These are phyloP conservation scores for Candida berthetii DNA, from an alignment of 805 yeast genomes.

Conservation along the genomic window DNA sequence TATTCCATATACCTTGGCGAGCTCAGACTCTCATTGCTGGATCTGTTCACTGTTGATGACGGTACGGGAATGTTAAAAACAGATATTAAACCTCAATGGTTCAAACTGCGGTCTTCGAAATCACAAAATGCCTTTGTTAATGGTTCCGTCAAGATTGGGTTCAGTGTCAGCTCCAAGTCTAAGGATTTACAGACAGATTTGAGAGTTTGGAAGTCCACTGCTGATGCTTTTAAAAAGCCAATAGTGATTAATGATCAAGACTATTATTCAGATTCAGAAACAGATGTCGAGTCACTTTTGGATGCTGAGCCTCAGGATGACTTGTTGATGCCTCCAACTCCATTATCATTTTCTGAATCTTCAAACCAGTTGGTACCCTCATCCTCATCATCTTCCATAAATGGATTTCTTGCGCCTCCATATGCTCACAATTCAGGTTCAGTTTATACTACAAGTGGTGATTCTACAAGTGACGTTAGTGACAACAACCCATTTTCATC, in stretches of 20 bases:
- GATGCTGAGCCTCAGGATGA: constrained; percentile 6
- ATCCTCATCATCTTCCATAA: not conserved
- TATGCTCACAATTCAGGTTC: not conserved
- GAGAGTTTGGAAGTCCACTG: constrained; percentile 11
- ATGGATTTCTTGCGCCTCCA: not conserved
- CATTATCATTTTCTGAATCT: not conserved
- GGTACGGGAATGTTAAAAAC: constrained; percentile 3
- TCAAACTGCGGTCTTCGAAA: constrained; percentile 33
- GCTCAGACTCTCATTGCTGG: constrained; percentile 15
- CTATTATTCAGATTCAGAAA: constrained; percentile 19
- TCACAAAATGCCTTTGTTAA: constrained; percentile 37
- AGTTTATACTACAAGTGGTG: not conserved
- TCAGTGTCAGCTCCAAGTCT: constrained; percentile 26
- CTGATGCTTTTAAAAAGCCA: constrained; percentile 1
- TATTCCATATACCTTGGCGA: constrained; percentile 22
- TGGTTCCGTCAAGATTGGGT: constrained; percentile 38
- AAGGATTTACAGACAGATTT: constrained; percentile 12
- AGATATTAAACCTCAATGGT: constrained; percentile 32
- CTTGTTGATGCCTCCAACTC: not conserved
- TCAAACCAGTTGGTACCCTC: not conserved
- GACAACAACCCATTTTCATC: not conserved
- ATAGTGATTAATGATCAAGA: constrained; percentile 17
- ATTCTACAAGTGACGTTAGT: not conserved
- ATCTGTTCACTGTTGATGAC: constrained; percentile 9
- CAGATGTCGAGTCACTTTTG: constrained; percentile 18